Evolutionary conservation across 306 rosid genomes (phyloP).

Genomic region (Castanopsis chinensis): DNA sequence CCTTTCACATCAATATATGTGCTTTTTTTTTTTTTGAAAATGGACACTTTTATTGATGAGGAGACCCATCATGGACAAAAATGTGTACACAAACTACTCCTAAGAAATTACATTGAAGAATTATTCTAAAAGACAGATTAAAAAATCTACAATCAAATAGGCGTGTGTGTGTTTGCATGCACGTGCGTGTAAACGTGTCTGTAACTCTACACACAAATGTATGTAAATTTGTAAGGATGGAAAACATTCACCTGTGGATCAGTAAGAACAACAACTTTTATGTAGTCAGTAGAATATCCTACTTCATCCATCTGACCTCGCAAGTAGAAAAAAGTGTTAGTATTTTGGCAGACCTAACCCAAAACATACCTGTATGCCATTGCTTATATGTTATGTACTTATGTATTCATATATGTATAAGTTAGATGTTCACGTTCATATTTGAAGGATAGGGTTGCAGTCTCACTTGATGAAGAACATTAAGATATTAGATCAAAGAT

Average conservation of each 20-base stretch:
- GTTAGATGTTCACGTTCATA: neutral
- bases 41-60: too few relatives aligned
- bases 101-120: too few relatives aligned
- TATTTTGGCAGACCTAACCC: neutral
- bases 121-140: too few relatives aligned
- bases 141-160: too few relatives aligned
- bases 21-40: too few relatives aligned
- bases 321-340: conserved; percentile 13
- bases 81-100: too few relatives aligned
- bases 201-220: neutral
- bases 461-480: neutral
- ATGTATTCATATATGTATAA: neutral
- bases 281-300: conserved; percentile 35
- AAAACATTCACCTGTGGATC: conserved; percentile 72
- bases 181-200: too few relatives aligned
- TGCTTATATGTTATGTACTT: neutral
- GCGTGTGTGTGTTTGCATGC: too few relatives aligned
- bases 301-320: conserved; percentile 32
- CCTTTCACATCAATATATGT: too few relatives aligned
- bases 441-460: neutral
- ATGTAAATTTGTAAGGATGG: neutral
- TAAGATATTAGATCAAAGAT: neutral
- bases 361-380: neutral
- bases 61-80: too few relatives aligned
- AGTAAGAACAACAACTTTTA: conserved; percentile 68